Base-by-base conservation (phyloP, 495 filamentous ascomycete species). In the Podospora pseudoanserina region DNA sequence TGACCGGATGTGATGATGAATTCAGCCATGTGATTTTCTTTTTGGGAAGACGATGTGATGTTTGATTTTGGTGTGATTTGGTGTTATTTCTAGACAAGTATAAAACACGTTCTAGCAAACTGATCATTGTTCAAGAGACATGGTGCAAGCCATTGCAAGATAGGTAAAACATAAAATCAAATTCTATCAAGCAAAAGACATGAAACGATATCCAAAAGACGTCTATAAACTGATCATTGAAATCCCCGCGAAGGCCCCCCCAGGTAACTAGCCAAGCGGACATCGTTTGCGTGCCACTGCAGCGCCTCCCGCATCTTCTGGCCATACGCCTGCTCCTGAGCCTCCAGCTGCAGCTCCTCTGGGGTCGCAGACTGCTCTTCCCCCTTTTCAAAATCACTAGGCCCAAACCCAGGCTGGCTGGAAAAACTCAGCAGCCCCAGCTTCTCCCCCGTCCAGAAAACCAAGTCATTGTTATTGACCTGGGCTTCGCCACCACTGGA, bases 401-500 rank as follows among this genome's bases (percentile, higher is more conserved):
- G 68, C 23, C 72, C 81, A 67, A 82, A 83, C 13, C 83, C 81
- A 0, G 81, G 76, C 28, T 78, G 76, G 53, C 81, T 77, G 0
- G 87, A 86, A 67, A 90, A 90, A 27, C 84, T 85, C 23, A 93
- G 73, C 39, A 93, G 80, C 19, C 92, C 92, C 63, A 94, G 81
- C 70, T 88, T 88, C 70, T 94, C 92, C 15, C 91, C 92, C 0
- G 91, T 92, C 92, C 92, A 94, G 5, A 94, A 79, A 15, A 92
- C 78, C 62, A 94, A 78, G 71, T 92, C 90, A 72, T 91, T 84
- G 30, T 86, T 78, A 68, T 85, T 86, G 26, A 81, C 70, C 13
- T 49, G 39, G 0, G 3, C 9, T 9, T 39, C 16, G 68, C 72
- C 26, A 68, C 68, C 44, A 3, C 82, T 72, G 56, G 7, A n/a